Conservation (phyloP, 1,284 basidiomycete species). For the Sporisorium iseilematis-ciliati region DNA sequence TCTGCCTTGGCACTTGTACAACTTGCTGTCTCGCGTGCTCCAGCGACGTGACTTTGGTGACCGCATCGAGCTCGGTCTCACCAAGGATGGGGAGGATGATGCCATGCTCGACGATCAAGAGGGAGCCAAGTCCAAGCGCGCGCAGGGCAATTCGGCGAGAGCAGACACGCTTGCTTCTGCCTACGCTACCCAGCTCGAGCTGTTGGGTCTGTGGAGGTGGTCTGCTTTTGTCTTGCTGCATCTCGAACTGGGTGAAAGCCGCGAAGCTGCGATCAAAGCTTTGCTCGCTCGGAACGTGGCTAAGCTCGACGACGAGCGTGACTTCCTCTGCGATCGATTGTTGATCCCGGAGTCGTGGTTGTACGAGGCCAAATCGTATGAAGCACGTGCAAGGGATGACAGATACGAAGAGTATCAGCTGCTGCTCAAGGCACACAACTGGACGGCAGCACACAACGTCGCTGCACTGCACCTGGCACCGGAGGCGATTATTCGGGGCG, state of each 20-base stretch:
- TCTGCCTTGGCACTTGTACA: slow-evolving; percentile 92
- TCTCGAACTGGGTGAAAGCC: slow-evolving; percentile 77
- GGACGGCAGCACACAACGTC: slow-evolving; percentile 82
- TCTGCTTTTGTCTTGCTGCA: slow-evolving; percentile 91
- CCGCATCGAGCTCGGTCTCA: slow-evolving; percentile 72
- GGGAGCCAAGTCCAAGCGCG: slow-evolving; percentile 3
- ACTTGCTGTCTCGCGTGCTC: slow-evolving; percentile 85
- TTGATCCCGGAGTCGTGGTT: slow-evolving; percentile 88
- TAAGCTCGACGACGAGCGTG: slow-evolving; percentile 77
- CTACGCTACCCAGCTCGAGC: slow-evolving; percentile 90
- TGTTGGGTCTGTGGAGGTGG: slow-evolving; percentile 83
- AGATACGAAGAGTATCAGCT: slow-evolving; percentile 83
- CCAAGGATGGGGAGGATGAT: slow-evolving; percentile 68
- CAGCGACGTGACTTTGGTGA: slow-evolving; percentile 87
- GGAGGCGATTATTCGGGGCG: slow-evolving; percentile 85
- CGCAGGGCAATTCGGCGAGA: slow-evolving; percentile 72
- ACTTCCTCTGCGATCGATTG: slow-evolving; percentile 81
- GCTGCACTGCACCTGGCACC: slow-evolving; percentile 87
- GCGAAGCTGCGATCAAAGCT: slow-evolving; percentile 83
- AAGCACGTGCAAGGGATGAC: slow-evolving; percentile 76
- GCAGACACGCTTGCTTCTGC: slow-evolving; percentile 85
- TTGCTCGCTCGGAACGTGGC: slow-evolving; percentile 81
- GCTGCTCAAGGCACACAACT: slow-evolving; percentile 79
- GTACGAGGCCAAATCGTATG: slow-evolving; percentile 81
- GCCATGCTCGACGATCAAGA: slow-evolving; percentile 74